A percentile compares a stretch with the other conserved stretches of the same genome.
These are phyloP conservation scores for Pseudodiploospora longispora DNA, from an alignment of 2,329 filamentous ascomycete genomes.

Conservation along the genomic window DNA sequence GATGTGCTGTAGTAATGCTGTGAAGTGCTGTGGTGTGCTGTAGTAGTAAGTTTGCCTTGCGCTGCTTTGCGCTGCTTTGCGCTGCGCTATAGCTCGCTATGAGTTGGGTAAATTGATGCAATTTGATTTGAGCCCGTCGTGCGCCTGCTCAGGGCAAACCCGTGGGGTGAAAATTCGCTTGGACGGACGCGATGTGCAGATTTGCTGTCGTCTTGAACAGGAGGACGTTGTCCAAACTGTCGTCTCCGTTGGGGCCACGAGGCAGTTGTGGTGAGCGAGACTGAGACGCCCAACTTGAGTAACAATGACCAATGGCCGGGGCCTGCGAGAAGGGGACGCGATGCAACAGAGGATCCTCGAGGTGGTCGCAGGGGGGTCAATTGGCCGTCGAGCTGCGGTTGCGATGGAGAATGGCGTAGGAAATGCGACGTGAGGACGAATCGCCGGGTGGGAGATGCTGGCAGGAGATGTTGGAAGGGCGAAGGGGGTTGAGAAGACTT, in stretches of 20 bases:
- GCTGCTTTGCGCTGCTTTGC: too few species aligned
- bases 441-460: too few species aligned
- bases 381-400: conserved; percentile 1
- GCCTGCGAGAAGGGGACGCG: conserved; percentile 3
- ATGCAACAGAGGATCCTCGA: conserved; percentile 6
- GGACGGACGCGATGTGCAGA: not conserved
- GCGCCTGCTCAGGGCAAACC: not conserved
- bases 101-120: too few species aligned
- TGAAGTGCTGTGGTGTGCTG: too few species aligned
- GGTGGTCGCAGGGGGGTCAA: conserved; percentile 4
- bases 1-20: not conserved
- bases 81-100: too few species aligned
- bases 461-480: too few species aligned
- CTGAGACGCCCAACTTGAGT: not conserved
- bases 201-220: not conserved
- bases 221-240: not conserved
- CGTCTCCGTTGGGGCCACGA: too few species aligned
- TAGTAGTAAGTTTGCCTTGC: too few species aligned
- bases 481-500: too few species aligned
- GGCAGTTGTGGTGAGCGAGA: conserved; percentile 7
- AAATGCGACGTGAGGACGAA: not conserved
- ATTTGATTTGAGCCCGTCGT: too few species aligned
- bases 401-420: not conserved
- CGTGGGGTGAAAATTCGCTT: not conserved
- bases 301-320: too few species aligned